Evolutionary conservation across 2,329 filamentous ascomycete species (phyloP).

Genomic region (Xenosphaeropsis pyriputrescens): DNA sequence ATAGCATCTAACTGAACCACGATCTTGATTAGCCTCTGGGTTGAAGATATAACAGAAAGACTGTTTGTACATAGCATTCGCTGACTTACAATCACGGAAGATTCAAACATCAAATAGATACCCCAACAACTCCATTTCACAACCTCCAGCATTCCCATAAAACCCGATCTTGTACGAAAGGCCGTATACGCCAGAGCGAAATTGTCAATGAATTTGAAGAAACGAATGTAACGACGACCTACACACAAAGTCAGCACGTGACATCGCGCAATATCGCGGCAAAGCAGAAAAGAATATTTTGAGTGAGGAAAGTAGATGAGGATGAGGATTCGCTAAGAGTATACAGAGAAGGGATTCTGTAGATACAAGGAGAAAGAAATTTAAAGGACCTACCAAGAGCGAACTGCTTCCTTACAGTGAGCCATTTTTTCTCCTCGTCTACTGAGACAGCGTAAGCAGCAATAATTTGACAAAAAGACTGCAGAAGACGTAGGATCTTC

Average conservation of each 20-base stretch:
- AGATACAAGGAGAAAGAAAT: not conserved
- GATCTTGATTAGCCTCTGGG: not conserved
- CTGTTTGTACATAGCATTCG: too few species aligned
- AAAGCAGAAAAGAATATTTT: too few species aligned
- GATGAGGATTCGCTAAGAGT: too few species aligned
- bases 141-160: constrained; percentile 35
- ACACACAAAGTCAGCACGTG: not conserved
- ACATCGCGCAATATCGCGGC: too few species aligned
- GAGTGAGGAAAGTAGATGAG: too few species aligned
- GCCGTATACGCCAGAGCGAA: constrained; percentile 34
- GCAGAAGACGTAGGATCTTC: constrained; percentile 41
- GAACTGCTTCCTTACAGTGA: constrained; percentile 22
- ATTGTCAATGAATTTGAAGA: constrained; percentile 52
- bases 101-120: constrained; percentile 54
- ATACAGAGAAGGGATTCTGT: not conserved
- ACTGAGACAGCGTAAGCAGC: constrained; percentile 27
- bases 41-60: too few species aligned
- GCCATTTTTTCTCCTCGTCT: constrained; percentile 18
- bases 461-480: constrained; percentile 33
- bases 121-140: constrained; percentile 44
- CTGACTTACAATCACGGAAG: constrained; percentile 40
- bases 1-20: constrained; percentile 27
- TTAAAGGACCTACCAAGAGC: constrained; percentile 21
- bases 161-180: constrained; percentile 13
- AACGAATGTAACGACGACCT: constrained; percentile 48